phyloP scores from a whole-genome alignment of 1,284 basidiomycete genomes.

The Malassezia obtusa region DNA sequence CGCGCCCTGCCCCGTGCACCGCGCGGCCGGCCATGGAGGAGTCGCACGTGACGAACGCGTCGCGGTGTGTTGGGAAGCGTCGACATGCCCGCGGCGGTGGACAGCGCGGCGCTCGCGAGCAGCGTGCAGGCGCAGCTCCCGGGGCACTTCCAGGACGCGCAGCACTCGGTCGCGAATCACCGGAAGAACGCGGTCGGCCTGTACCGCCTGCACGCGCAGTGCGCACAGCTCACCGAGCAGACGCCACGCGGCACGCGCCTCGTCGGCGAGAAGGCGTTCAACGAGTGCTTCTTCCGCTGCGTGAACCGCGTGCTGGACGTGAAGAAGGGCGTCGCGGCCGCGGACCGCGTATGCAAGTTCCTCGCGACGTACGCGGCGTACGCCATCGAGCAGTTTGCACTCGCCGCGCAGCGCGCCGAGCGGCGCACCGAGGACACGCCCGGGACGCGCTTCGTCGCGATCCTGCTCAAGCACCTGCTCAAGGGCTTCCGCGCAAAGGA shows the following conservation, averaged over 20 bases:
- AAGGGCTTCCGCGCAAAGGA: slow-evolving; percentile 79
- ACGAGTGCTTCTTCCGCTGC: slow-evolving; percentile 56
- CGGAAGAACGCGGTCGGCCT: slow-evolving; percentile 82
- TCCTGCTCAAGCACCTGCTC: slow-evolving; percentile 65
- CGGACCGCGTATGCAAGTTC: slow-evolving; percentile 76
- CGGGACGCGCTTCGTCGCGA: slow-evolving; percentile 62
- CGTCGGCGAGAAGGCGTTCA: slow-evolving; percentile 71
- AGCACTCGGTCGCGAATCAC: slow-evolving; percentile 71
- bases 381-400: slow-evolving; percentile 32
- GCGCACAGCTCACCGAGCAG: slow-evolving; percentile 56
- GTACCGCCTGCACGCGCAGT: slow-evolving; percentile 68
- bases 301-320: slow-evolving; percentile 63
- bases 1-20: neutral
- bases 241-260: slow-evolving; percentile 56
- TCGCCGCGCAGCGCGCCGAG: slow-evolving; percentile 43
- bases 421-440: slow-evolving; percentile 59
- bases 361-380: slow-evolving; percentile 69
- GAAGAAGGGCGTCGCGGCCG: slow-evolving; percentile 72
- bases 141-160: slow-evolving; percentile 64
- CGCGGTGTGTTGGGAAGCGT: neutral
- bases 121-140: slow-evolving; percentile 15
- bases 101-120: neutral
- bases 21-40: neutral
- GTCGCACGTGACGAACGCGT: neutral
- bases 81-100: neutral